phyloP scores from a whole-genome alignment of 192 early-diverging fungal species.

The Geranomyces michiganensis region DNA sequence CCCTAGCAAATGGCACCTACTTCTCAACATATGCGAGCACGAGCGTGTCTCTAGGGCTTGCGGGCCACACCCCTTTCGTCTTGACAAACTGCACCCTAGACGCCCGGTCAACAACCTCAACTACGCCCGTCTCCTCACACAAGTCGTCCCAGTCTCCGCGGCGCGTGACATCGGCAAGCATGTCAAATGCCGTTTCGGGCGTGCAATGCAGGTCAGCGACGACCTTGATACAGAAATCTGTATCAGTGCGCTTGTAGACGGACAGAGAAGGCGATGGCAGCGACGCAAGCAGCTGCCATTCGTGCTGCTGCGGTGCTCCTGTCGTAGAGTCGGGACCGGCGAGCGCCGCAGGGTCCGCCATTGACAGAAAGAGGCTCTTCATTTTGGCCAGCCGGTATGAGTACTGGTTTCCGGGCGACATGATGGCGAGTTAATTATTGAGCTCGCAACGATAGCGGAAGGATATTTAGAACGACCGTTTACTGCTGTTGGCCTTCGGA shows the following conservation, averaged over 20 bases:
- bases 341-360: neutral
- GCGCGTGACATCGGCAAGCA: conserved; percentile 38
- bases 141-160: conserved; percentile 51
- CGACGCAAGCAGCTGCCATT: conserved; percentile 24
- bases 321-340: neutral
- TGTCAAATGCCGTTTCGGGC: conserved; percentile 50
- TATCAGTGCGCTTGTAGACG: conserved; percentile 38
- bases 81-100: conserved; percentile 45
- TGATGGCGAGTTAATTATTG: too few relatives aligned
- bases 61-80: conserved; percentile 50
- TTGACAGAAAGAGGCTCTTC: neutral
- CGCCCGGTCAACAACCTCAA: conserved; percentile 33
- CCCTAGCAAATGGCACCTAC: neutral
- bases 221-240: conserved; percentile 47
- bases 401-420: neutral
- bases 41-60: conserved; percentile 45
- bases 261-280: conserved; percentile 14
- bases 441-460: too few relatives aligned
- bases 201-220: conserved; percentile 47
- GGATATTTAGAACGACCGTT: too few relatives aligned
- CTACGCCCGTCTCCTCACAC: conserved; percentile 40
- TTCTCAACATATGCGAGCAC: conserved; percentile 38
- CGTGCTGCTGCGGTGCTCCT: neutral
- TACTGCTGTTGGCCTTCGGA: too few relatives aligned
- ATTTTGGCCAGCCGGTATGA: neutral